phyloP scores from a whole-genome alignment of 2,329 filamentous ascomycete species.

The Arthrinium puccinioides region DNA sequence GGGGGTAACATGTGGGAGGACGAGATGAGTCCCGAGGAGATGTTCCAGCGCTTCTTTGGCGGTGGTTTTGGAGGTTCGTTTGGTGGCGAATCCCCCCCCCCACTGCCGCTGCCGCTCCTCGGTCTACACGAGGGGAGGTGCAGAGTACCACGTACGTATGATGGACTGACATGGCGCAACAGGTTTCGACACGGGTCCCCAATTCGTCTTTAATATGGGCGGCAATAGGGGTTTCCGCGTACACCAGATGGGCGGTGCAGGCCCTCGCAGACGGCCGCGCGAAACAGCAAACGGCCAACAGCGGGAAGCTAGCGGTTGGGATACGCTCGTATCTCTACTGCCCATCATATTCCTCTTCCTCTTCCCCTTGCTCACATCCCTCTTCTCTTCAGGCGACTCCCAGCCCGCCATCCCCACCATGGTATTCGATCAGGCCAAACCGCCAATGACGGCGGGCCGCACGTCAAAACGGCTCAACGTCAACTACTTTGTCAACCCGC shows the following conservation, averaged over 20 bases:
- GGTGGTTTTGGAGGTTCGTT: slow-evolving; percentile 62
- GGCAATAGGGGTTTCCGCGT: slow-evolving; percentile 87
- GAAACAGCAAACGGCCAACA: slow-evolving; percentile 47
- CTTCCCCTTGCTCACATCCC: slow-evolving; percentile 71
- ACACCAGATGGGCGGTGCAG: slow-evolving; percentile 84
- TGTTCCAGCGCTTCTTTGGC: slow-evolving; percentile 96
- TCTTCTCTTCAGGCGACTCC: slow-evolving; percentile 56
- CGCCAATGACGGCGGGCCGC: slow-evolving; percentile 65
- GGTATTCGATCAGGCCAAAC: slow-evolving; percentile 63
- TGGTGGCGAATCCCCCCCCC: slow-evolving; percentile 38
- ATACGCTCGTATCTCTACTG: slow-evolving; percentile 66
- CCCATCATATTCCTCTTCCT: slow-evolving; percentile 87
- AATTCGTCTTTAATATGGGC: slow-evolving; percentile 92
- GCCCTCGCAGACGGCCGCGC: slow-evolving; percentile 69
- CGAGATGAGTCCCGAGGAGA: slow-evolving; percentile 91
- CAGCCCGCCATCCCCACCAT: slow-evolving; percentile 58
- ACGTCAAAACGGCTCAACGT: slow-evolving; percentile 64
- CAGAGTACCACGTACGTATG: slow-evolving; percentile 2
- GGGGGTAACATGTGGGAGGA: slow-evolving; percentile 69
- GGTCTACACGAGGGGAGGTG: slow-evolving; percentile 3
- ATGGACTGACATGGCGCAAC: slow-evolving; percentile 4
- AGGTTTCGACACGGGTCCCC: slow-evolving; percentile 70
- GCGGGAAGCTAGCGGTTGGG: slow-evolving; percentile 44
- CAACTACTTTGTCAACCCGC: slow-evolving; percentile 79
- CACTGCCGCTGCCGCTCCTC: neutral